These are phyloP conservation scores for Suillus discolor DNA, from an alignment of 768 basidiomycete genomes.

Conservation along the genomic window DNA sequence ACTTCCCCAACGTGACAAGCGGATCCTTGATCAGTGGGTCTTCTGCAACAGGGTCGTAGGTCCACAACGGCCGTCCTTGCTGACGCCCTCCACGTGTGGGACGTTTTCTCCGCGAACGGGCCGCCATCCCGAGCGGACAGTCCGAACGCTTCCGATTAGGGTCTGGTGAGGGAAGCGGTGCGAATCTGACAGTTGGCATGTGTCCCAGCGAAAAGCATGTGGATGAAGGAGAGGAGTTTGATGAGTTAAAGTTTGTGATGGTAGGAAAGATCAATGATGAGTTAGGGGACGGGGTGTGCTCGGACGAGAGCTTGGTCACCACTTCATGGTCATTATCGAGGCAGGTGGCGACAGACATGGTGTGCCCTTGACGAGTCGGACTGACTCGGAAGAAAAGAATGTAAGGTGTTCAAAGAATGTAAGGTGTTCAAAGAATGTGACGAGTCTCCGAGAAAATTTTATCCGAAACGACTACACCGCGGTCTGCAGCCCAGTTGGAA, in stretches of 20 bases:
- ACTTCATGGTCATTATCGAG: slow-evolving; percentile 21
- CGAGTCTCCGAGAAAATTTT: background rate
- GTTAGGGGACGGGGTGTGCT: slow-evolving; percentile 15
- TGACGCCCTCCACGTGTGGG: slow-evolving; percentile 19
- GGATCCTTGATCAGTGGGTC: slow-evolving; percentile 47
- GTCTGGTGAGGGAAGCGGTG: slow-evolving; percentile 56
- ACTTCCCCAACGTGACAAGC: slow-evolving; percentile 48
- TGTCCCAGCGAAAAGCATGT: slow-evolving; percentile 16
- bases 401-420: background rate
- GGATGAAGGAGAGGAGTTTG: slow-evolving; percentile 16
- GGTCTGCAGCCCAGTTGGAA: background rate
- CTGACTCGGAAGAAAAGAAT: background rate
- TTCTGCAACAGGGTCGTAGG: slow-evolving; percentile 26
- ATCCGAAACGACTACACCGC: too few species aligned
- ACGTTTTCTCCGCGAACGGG: slow-evolving; percentile 33
- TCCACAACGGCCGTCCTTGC: slow-evolving; percentile 23
- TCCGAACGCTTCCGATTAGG: slow-evolving; percentile 50
- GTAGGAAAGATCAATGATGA: slow-evolving; percentile 22
- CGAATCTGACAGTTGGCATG: slow-evolving; percentile 51
- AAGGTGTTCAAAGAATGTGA: background rate
- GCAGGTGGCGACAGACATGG: slow-evolving; percentile 9
- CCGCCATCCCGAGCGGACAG: slow-evolving; percentile 58
- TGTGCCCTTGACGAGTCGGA: background rate
- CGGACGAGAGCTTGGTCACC: slow-evolving; percentile 13
- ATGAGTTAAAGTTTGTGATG: slow-evolving; percentile 14